Evolutionary conservation across 2,329 filamentous ascomycete species (phyloP).

Genomic region (Zymoseptoria brevis): DNA sequence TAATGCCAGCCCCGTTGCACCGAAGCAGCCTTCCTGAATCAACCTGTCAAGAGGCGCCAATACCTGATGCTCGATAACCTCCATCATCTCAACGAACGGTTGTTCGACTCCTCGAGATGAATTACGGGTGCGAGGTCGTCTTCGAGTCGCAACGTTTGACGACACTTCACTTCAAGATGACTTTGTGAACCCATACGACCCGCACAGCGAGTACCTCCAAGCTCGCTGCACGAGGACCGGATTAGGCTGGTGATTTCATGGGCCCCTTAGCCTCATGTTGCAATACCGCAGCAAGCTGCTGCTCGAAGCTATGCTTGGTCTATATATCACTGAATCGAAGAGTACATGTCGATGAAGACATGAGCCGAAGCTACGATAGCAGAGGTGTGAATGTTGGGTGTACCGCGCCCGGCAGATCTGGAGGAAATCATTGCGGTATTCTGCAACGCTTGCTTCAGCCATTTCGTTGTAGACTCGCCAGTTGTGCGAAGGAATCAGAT

Average conservation of each 20-base stretch:
- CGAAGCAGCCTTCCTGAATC: slow-evolving; percentile 7
- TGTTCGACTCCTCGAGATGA: no score
- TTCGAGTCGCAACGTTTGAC: neutral
- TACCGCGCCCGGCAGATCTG: neutral
- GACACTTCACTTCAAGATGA: neutral
- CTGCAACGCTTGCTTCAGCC: neutral
- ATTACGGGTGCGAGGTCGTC: neutral
- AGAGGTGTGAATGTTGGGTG: neutral
- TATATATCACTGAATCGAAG: neutral
- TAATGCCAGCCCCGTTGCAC: slow-evolving; percentile 11
- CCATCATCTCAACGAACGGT: no score
- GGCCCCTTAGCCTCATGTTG: neutral
- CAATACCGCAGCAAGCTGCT: neutral
- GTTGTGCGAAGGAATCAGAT: no score
- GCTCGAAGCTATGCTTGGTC: neutral
- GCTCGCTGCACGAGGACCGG: neutral
- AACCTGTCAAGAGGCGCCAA: neutral
- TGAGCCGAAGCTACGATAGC: neutral
- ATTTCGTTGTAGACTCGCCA: neutral
- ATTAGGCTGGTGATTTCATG: neutral
- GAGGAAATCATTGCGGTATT: neutral
- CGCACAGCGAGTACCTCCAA: no score
- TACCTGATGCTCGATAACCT: neutral
- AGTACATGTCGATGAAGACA: neutral
- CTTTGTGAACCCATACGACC: neutral